These are phyloP conservation scores for Aspergillus sp. DNA, from an alignment of 2,329 filamentous ascomycete species.

Conservation along the genomic window DNA sequence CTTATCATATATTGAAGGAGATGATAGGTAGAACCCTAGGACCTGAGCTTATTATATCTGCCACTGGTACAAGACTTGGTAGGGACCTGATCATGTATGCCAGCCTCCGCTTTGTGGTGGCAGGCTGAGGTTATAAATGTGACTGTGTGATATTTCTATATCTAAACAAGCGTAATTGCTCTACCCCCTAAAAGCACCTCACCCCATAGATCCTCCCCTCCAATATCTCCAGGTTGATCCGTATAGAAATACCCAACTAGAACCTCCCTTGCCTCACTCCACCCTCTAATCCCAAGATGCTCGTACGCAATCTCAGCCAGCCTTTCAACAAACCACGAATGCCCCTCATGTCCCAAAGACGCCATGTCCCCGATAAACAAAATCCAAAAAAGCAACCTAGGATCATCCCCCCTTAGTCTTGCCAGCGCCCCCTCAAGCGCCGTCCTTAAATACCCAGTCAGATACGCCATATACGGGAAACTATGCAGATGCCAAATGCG, in stretches of 20 bases:
- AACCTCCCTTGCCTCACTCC: background rate
- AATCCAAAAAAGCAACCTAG: constrained; percentile 11
- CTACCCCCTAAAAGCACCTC: background rate
- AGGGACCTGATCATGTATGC: too few relatives aligned
- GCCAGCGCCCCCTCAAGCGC: background rate
- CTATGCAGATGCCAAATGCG: background rate
- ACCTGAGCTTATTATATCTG: too few relatives aligned
- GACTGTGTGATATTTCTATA: too few relatives aligned
- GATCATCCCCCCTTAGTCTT: background rate
- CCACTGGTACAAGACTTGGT: too few relatives aligned
- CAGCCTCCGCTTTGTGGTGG: too few relatives aligned
- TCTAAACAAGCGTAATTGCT: too few relatives aligned
- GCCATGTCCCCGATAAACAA: constrained; percentile 8
- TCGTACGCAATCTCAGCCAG: background rate
- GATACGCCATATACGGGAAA: constrained; percentile 1
- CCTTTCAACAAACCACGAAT: constrained; percentile 1
- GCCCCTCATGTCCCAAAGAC: constrained; percentile 1
- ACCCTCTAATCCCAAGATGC: background rate
- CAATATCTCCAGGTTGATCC: background rate
- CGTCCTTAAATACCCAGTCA: background rate
- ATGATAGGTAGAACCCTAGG: too few relatives aligned
- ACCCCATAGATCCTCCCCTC: constrained; percentile 6
- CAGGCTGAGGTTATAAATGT: too few relatives aligned
- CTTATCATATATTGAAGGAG: too few relatives aligned
- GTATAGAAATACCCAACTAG: constrained; percentile 9